Percentiles rank a stretch among this genome's conserved stretches.
Evolutionary conservation across 441 rosid species (phyloP).

Genomic region (Gossypium davidsonii): DNA sequence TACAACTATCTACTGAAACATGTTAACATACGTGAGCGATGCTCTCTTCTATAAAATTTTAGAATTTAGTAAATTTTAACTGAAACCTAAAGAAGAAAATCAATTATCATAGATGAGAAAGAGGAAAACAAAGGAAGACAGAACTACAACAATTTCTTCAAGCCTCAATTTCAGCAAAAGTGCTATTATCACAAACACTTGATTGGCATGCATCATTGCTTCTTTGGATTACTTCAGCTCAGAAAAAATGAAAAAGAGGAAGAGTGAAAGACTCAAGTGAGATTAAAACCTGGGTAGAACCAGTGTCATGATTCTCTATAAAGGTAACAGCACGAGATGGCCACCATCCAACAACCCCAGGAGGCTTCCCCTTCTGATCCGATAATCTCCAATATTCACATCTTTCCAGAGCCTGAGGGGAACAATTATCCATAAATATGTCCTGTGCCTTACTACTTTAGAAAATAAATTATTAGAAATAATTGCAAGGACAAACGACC

Average conservation of each 20-base stretch:
- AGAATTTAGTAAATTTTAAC: background rate
- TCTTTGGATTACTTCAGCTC: background rate
- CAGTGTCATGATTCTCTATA: constrained; percentile 94
- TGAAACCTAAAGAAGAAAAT: constrained; percentile 6
- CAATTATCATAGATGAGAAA: background rate
- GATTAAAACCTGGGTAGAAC: constrained; percentile 83
- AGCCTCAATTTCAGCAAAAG: background rate
- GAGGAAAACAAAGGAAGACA: background rate
- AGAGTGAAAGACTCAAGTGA: background rate
- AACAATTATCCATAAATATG: constrained; percentile 8
- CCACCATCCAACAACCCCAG: constrained; percentile 98
- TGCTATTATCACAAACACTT: background rate
- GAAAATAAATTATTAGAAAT: background rate
- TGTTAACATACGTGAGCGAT: background rate
- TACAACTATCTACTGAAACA: background rate
- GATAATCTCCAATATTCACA: constrained; percentile 94
- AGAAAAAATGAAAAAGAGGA: background rate
- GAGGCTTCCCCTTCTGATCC: constrained; percentile 82
- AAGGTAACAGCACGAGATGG: constrained; percentile 98
- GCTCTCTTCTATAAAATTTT: background rate
- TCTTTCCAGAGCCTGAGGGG: constrained; percentile 57
- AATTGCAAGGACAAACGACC: background rate
- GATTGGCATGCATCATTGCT: background rate
- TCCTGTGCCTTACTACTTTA: background rate
- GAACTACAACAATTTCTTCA: background rate